These are phyloP conservation scores for Zychaea mexicana DNA, from an alignment of 371 early-diverging fungal genomes.

Conservation along the genomic window DNA sequence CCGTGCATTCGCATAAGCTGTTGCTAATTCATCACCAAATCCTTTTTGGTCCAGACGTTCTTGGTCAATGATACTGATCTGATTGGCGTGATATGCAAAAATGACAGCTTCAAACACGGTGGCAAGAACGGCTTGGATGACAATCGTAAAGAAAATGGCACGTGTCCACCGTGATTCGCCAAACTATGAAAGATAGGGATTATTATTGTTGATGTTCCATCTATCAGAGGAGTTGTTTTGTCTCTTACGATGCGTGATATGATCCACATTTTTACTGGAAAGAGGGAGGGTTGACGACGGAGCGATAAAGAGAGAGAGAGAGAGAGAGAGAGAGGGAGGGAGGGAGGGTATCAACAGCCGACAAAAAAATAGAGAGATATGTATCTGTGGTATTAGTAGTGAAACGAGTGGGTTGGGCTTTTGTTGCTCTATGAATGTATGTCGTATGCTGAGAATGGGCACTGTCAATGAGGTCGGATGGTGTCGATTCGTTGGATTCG, in stretches of 20 bases:
- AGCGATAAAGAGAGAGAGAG: not conserved
- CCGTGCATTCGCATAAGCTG: constrained; percentile 48
- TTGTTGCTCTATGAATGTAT: too few relatives aligned
- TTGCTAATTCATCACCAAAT: constrained; percentile 7
- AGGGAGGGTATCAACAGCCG: constrained; percentile 6
- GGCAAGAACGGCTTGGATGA: constrained; percentile 42
- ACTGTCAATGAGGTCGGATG: too few relatives aligned
- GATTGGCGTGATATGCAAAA: constrained; percentile 35
- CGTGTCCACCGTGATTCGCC: constrained; percentile 56
- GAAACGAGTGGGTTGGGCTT: not conserved
- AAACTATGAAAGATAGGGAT: constrained; percentile 28
- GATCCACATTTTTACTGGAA: constrained; percentile 30
- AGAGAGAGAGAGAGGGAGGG: not conserved
- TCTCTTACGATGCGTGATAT: constrained; percentile 47
- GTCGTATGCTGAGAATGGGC: not conserved
- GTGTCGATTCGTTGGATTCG: too few relatives aligned
- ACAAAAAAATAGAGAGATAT: not conserved
- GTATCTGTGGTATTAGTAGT: too few relatives aligned
- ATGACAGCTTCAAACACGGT: constrained; percentile 50
- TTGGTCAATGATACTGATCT: constrained; percentile 40
- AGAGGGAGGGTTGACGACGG: too few relatives aligned
- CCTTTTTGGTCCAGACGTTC: constrained; percentile 31
- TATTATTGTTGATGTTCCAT: not conserved
- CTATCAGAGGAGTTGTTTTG: not conserved
- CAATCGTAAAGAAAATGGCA: constrained; percentile 41